Evolutionary conservation across 495 filamentous ascomycete species (phyloP).

Genomic region (Lasiosphaeris hirsuta): DNA sequence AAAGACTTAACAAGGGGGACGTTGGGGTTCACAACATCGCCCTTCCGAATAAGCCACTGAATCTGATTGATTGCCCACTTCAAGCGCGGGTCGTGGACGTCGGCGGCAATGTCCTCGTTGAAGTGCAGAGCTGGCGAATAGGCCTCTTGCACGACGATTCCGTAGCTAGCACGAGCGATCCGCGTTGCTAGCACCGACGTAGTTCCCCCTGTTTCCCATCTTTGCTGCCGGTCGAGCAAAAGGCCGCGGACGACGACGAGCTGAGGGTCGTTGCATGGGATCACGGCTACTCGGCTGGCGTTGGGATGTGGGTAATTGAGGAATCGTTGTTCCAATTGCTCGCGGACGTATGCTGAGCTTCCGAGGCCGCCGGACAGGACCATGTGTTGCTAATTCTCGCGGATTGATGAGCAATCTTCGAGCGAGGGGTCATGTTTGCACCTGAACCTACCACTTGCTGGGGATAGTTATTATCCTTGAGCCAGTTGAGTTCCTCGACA

Average conservation of each 20-base stretch:
- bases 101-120: slow-evolving; percentile 38
- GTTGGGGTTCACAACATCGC: slow-evolving; percentile 36
- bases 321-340: slow-evolving; percentile 42
- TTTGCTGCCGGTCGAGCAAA: slow-evolving; percentile 52
- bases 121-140: slow-evolving; percentile 47
- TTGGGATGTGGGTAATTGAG: slow-evolving; percentile 33
- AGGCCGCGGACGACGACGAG: slow-evolving; percentile 57
- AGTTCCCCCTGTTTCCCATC: slow-evolving; percentile 36
- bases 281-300: slow-evolving; percentile 40
- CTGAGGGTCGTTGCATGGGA: slow-evolving; percentile 54
- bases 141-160: slow-evolving; percentile 45
- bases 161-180: slow-evolving; percentile 56
- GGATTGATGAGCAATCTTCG: background rate
- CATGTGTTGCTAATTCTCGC: slow-evolving; percentile 43
- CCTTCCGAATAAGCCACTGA: slow-evolving; percentile 56
- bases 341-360: slow-evolving; percentile 58
- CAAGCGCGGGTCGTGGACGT: slow-evolving; percentile 42
- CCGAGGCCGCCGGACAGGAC: slow-evolving; percentile 64
- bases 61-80: slow-evolving; percentile 51
- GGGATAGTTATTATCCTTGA: slow-evolving; percentile 42
- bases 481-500: slow-evolving; percentile 51
- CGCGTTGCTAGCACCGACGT: slow-evolving; percentile 43
- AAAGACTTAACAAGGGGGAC: slow-evolving; percentile 41
- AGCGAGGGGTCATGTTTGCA: too few relatives aligned
- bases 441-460: slow-evolving; percentile 45